phyloP scores from a whole-genome alignment of 148 eudicot species.

The Simmondsia chinensis region DNA sequence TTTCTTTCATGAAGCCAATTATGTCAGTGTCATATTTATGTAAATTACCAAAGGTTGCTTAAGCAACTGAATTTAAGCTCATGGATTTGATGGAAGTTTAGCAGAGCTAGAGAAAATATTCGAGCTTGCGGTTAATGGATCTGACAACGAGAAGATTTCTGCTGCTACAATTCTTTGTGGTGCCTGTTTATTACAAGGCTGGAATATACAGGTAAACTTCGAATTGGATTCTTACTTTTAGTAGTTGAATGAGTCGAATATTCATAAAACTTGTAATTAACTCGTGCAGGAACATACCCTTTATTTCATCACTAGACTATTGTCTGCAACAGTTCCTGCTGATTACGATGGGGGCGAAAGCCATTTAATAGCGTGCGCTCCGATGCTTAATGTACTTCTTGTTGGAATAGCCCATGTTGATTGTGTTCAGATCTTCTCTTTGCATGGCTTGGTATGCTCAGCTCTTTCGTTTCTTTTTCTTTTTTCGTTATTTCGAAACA shows the following conservation, averaged over 20 bases:
- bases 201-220: slow-evolving; percentile 78
- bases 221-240: too few species aligned
- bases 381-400: slow-evolving; percentile 80
- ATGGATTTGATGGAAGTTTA: slow-evolving; percentile 95
- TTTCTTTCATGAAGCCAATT: slow-evolving; percentile 34
- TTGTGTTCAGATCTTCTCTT: slow-evolving; percentile 83
- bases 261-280: too few species aligned
- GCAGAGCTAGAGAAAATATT: slow-evolving; percentile 91
- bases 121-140: slow-evolving; percentile 77
- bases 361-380: slow-evolving; percentile 73
- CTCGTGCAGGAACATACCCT: slow-evolving; percentile 76
- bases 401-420: slow-evolving; percentile 84
- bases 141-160: slow-evolving; percentile 72
- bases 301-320: slow-evolving; percentile 63
- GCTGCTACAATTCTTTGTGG: slow-evolving; percentile 89
- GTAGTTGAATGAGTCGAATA: too few species aligned
- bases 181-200: slow-evolving; percentile 70
- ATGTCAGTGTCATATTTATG: slow-evolving; percentile 21
- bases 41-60: slow-evolving; percentile 34
- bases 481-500: too few species aligned
- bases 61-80: slow-evolving; percentile 83
- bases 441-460: slow-evolving; percentile 84
- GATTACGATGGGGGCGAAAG: slow-evolving; percentile 48
- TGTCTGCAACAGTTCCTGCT: slow-evolving; percentile 71
- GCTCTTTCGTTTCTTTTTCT: too few species aligned